Evolutionary conservation across 257 asterid genomes (phyloP).

Genomic region (Ilex aquifolium): DNA sequence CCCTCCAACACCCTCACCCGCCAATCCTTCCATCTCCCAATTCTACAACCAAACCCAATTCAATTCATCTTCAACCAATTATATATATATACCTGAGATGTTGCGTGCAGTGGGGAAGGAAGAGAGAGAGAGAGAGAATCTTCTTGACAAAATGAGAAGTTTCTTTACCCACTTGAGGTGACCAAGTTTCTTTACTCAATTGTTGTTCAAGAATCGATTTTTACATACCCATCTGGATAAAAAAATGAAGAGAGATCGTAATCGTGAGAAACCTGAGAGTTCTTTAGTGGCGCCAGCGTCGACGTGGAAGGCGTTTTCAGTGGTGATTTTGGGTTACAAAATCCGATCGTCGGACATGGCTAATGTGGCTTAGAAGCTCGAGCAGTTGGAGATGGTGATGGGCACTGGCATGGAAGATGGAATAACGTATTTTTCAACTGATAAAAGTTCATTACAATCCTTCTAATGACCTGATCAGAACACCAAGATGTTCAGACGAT

Average conservation of each 20-base stretch:
- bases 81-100: too few species aligned
- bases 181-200: conserved; percentile 52
- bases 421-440: conserved; percentile 30
- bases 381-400: conserved; percentile 76
- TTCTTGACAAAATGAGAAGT: too few species aligned
- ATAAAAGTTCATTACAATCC: conserved; percentile 70
- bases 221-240: neutral
- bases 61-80: too few species aligned
- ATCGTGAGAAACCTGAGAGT: conserved; percentile 24
- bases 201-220: conserved; percentile 15
- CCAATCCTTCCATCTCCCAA: too few species aligned
- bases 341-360: conserved; percentile 80
- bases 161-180: neutral
- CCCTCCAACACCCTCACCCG: too few species aligned
- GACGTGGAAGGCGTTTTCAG: conserved; percentile 41
- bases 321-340: conserved; percentile 72
- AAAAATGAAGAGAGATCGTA: conserved; percentile 71
- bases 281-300: neutral
- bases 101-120: too few species aligned
- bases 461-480: conserved; percentile 30
- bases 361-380: conserved; percentile 68
- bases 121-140: too few species aligned
- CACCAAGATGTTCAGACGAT: conserved; percentile 36
- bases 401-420: conserved; percentile 51
- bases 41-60: too few species aligned